These are phyloP conservation scores for Pseudozyma pruni DNA, from an alignment of 1,284 basidiomycete species.

Conservation along the genomic window DNA sequence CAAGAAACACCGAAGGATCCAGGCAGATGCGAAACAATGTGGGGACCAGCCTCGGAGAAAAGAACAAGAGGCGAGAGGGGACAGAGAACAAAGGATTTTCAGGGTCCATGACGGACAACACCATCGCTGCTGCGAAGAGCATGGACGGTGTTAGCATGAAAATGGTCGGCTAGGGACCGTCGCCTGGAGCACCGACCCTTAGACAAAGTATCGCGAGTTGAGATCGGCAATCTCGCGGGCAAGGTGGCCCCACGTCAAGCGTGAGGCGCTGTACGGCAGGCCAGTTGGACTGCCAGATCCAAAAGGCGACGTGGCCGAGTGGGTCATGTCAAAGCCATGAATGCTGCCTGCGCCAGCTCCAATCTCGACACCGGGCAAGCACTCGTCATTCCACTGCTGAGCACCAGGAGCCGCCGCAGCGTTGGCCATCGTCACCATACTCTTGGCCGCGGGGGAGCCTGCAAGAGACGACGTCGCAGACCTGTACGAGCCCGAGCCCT, in stretches of 20 bases:
- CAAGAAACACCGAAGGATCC: not conserved
- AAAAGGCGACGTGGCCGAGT: constrained; percentile 42
- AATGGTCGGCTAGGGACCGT: too few species aligned
- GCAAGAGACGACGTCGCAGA: constrained; percentile 36
- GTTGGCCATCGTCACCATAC: constrained; percentile 1
- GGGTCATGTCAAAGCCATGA: constrained; percentile 44
- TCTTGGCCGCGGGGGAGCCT: constrained; percentile 15
- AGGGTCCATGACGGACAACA: constrained; percentile 3
- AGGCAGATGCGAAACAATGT: not conserved
- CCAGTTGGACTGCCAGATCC: constrained; percentile 52
- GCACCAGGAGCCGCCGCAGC: not conserved
- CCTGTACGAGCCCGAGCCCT: constrained; percentile 38
- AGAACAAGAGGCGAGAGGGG: not conserved
- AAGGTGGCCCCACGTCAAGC: constrained; percentile 57
- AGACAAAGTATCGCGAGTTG: constrained; percentile 60
- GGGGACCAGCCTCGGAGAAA: constrained; percentile 4
- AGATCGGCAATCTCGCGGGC: constrained; percentile 58
- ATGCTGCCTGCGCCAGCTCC: constrained; percentile 53
- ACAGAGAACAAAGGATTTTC: not conserved
- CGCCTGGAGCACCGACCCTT: not conserved
- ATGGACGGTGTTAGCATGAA: too few species aligned
- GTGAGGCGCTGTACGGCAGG: constrained; percentile 38
- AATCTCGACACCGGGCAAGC: constrained; percentile 51
- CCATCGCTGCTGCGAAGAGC: not conserved
- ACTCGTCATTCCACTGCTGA: constrained; percentile 17